Conservation (phyloP, 116 monocot species). For the Papilionanthe hybrid region DNA sequence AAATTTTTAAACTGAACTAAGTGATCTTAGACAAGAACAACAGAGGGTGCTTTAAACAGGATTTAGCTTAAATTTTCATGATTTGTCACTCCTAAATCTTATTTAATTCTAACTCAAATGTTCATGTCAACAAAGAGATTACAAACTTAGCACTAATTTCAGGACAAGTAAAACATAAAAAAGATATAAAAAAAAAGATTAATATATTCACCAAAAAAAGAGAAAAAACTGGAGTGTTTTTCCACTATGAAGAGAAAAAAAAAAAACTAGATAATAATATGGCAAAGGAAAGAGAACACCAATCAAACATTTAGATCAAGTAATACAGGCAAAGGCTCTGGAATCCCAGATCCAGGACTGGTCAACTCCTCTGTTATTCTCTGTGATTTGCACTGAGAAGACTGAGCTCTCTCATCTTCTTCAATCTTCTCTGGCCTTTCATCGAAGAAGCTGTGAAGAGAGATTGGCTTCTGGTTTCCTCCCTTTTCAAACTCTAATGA, state of each 20-base stretch:
- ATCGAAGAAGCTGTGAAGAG: slow-evolving; percentile 45
- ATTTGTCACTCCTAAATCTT: too few relatives aligned
- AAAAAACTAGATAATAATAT: too few relatives aligned
- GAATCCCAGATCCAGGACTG: background rate
- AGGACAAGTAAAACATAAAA: background rate
- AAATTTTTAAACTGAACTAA: too few relatives aligned
- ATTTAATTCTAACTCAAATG: background rate
- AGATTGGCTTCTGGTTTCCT: slow-evolving; percentile 20
- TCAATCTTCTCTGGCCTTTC: slow-evolving; percentile 50
- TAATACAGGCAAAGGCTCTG: background rate
- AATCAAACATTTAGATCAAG: slow-evolving; percentile 12
- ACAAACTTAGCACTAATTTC: background rate
- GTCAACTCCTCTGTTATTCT: background rate
- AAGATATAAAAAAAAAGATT: background rate
- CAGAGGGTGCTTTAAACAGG: background rate
- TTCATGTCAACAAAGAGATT: background rate
- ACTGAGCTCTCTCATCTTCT: background rate
- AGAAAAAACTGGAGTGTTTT: too few relatives aligned
- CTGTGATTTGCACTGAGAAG: background rate
- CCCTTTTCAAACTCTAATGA: background rate
- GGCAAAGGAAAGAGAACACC: background rate
- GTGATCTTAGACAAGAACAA: background rate
- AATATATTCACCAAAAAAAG: too few relatives aligned
- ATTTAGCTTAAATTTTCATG: too few relatives aligned
- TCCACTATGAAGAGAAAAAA: too few relatives aligned